phyloP scores from a whole-genome alignment of 192 early-diverging fungal species.

The Geranomyces variabilis region DNA sequence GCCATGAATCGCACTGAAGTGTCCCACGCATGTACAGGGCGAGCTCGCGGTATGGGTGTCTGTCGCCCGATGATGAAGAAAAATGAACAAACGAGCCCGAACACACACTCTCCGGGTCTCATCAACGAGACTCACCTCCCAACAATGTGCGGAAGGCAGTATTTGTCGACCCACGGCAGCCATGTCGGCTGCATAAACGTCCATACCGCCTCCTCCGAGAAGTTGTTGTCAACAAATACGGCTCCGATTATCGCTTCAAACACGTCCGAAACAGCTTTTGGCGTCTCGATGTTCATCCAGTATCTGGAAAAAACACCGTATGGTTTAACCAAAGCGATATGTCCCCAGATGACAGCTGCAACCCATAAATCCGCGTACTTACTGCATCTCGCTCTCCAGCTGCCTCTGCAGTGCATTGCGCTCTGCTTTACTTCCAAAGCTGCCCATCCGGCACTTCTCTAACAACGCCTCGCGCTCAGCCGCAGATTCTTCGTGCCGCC shows the following conservation, averaged over 20 bases:
- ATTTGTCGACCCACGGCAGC: conserved; percentile 36
- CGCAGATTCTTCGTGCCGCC: background rate
- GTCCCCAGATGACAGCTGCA: too few relatives aligned
- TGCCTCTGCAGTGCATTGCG: conserved; percentile 3
- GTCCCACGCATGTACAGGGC: conserved; percentile 15
- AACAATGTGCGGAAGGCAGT: conserved; percentile 30
- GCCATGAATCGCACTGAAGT: conserved; percentile 28
- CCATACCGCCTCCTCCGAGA: conserved; percentile 57
- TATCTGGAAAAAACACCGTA: conserved; percentile 58
- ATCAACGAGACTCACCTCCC: too few relatives aligned
- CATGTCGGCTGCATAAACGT: conserved; percentile 31
- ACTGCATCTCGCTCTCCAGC: conserved; percentile 24
- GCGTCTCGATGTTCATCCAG: conserved; percentile 77
- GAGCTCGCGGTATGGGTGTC: conserved; percentile 38
- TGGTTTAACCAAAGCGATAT: too few relatives aligned
- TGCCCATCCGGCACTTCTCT: background rate
- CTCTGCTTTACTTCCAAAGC: background rate
- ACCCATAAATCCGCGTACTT: too few relatives aligned
- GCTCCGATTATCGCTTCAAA: conserved; percentile 90
- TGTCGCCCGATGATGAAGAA: background rate
- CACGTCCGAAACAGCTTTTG: conserved; percentile 86
- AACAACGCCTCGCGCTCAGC: background rate
- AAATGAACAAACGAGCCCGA: too few relatives aligned
- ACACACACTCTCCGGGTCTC: too few relatives aligned
- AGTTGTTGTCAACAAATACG: conserved; percentile 80